Evolutionary conservation across 2,329 filamentous ascomycete genomes (phyloP).

Genomic region (Xylaria sp.): DNA sequence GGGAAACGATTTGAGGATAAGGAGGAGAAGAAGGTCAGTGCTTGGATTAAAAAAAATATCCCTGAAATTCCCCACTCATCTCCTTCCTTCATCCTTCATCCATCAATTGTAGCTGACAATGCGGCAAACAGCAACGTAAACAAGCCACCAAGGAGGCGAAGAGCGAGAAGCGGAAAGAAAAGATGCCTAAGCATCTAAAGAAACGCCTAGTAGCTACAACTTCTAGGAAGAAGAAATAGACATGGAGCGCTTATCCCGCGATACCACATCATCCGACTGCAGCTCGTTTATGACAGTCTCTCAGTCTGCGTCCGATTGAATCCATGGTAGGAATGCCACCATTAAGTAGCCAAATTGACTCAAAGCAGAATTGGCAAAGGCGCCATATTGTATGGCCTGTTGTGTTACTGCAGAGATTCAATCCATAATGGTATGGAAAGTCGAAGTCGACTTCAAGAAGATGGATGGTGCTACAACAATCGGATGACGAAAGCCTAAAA

Average conservation of each 20-base stretch:
- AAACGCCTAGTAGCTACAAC: conserved; percentile 79
- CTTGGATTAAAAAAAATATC: conserved; percentile 16
- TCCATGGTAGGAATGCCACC: not conserved
- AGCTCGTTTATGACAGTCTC: not conserved
- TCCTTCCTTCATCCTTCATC: not conserved
- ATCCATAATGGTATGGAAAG: too few species aligned
- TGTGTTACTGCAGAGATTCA: not conserved
- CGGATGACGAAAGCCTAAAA: conserved; percentile 59
- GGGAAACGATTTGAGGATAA: conserved; percentile 92
- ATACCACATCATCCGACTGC: not conserved
- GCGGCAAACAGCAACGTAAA: conserved; percentile 70
- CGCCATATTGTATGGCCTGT: too few species aligned
- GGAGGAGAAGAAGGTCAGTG: conserved; percentile 78
- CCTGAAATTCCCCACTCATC: conserved; percentile 6
- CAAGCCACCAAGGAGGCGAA: conserved; percentile 93
- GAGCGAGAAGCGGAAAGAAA: conserved; percentile 89
- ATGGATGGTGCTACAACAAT: conserved; percentile 45
- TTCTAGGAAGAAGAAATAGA: conserved; percentile 71
- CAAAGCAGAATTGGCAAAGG: not conserved
- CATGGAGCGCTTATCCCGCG: conserved; percentile 3
- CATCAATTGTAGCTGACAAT: conserved; percentile 24
- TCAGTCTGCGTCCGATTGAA: conserved; percentile 3
- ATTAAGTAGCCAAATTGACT: not conserved
- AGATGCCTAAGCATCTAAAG: conserved; percentile 97
- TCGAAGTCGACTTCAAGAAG: too few species aligned